These are phyloP conservation scores for Phytophthora brassicae DNA, from an alignment of 352 stramenopile genomes.

Conservation along the genomic window DNA sequence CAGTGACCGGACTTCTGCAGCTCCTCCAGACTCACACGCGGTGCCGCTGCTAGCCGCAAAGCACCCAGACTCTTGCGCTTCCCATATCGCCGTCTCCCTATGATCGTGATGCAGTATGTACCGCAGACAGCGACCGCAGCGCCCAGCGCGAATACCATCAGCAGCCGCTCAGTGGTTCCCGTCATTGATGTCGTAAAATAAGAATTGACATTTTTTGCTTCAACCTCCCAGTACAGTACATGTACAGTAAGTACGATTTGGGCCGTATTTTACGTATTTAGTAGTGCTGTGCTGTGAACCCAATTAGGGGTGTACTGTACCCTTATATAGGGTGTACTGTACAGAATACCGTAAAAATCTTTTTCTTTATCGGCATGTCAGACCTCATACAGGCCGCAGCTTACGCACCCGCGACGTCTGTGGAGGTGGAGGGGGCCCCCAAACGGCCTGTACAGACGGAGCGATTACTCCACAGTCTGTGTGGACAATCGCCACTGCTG, in stretches of 20 bases:
- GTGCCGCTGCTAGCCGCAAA: constrained; percentile 10
- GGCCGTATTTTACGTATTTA: no score
- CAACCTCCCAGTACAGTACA: no score
- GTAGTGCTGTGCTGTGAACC: no score
- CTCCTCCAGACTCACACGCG: constrained; percentile 23
- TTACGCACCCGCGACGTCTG: constrained; percentile 43
- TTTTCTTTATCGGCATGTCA: neutral
- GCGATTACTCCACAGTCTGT: constrained; percentile 43
- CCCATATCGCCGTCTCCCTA: neutral
- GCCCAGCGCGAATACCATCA: constrained; percentile 27
- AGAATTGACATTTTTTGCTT: constrained; percentile 1
- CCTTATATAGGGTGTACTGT: no score
- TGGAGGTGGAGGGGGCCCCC: constrained; percentile 56
- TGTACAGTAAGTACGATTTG: no score
- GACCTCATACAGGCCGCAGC: constrained; percentile 6
- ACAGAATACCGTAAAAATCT: neutral
- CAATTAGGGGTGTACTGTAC: no score
- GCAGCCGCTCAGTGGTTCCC: constrained; percentile 15
- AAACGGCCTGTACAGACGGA: constrained; percentile 62
- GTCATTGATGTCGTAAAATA: constrained; percentile 21
- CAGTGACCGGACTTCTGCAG: constrained; percentile 34
- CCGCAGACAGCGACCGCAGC: constrained; percentile 22
- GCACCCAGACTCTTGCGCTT: constrained; percentile 13
- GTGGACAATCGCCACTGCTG: constrained; percentile 47
- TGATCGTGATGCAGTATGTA: constrained; percentile 26